These are phyloP conservation scores for Lepidium sativum DNA, from an alignment of 345 rosid species.

Conservation along the genomic window DNA sequence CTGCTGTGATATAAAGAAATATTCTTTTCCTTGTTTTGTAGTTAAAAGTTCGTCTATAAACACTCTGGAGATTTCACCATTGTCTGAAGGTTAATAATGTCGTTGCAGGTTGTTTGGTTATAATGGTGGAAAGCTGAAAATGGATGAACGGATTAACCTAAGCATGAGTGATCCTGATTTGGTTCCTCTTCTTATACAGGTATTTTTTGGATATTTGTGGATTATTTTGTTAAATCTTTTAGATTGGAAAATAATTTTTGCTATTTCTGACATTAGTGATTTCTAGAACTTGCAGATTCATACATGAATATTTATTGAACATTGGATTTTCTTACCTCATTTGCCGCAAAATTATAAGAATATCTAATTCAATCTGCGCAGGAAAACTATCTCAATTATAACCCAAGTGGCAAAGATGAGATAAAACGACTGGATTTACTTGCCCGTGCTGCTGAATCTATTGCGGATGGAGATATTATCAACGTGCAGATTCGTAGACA, in stretches of 20 bases:
- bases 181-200: conserved; percentile 93
- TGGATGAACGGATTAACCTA: conserved; percentile 91
- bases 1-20: background rate
- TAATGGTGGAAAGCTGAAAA: conserved; percentile 79
- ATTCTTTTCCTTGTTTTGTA: background rate
- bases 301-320: background rate
- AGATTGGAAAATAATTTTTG: background rate
- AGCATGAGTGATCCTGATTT: conserved; percentile 98
- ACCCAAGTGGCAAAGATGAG: conserved; percentile 77
- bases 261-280: background rate
- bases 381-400: conserved; percentile 94
- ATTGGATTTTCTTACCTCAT: background rate
- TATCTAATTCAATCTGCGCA: conserved; percentile 26
- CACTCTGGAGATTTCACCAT: background rate
- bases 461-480: conserved; percentile 80
- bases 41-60: background rate
- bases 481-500: conserved; percentile 94
- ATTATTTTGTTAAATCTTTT: background rate
- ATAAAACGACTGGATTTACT: conserved; percentile 62
- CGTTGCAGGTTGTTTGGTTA: conserved; percentile 66
- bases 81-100: background rate
- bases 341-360: background rate
- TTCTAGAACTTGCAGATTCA: conserved; percentile 4
- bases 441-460: conserved; percentile 93
- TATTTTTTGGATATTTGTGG: conserved; percentile 14